phyloP scores from a whole-genome alignment of 768 basidiomycete species.

The Xerocomus potaroensis region DNA sequence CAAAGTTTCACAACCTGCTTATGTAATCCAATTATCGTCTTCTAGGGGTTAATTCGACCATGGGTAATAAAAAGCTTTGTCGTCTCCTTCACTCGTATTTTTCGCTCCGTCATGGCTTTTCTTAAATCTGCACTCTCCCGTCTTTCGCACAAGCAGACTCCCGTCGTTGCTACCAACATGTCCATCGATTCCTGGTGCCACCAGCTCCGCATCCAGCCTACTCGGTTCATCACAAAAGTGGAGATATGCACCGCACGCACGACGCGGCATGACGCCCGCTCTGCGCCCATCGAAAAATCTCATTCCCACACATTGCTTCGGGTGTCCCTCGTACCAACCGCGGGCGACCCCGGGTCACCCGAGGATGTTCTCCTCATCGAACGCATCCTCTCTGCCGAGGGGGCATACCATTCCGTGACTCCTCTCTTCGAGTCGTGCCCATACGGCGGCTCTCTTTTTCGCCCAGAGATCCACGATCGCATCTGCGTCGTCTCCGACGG shows the following conservation, averaged over 20 bases:
- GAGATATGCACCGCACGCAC: constrained; percentile 8
- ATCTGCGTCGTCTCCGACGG: background rate
- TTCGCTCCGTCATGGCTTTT: too few relatives aligned
- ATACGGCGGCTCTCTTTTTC: constrained; percentile 1
- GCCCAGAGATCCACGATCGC: constrained; percentile 14
- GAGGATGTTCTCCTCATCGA: constrained; percentile 11
- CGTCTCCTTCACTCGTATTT: too few relatives aligned
- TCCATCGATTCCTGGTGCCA: constrained; percentile 3
- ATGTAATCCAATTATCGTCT: too few relatives aligned
- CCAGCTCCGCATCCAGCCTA: background rate
- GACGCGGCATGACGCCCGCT: background rate
- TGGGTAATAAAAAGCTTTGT: too few relatives aligned
- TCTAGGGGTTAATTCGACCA: too few relatives aligned
- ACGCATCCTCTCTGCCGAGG: constrained; percentile 12
- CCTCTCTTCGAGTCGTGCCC: background rate
- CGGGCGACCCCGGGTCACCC: background rate
- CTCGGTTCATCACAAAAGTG: constrained; percentile 7
- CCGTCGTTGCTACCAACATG: constrained; percentile 1
- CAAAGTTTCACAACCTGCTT: too few relatives aligned
- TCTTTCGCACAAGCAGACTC: constrained; percentile 1
- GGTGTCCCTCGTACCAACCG: background rate
- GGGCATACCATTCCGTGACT: constrained; percentile 3
- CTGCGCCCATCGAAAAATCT: background rate
- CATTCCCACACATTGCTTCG: constrained; percentile 12
- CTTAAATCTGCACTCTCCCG: too few relatives aligned